Evolutionary conservation across 345 rosid species (phyloP).

Genomic region (Citrus glauca): DNA sequence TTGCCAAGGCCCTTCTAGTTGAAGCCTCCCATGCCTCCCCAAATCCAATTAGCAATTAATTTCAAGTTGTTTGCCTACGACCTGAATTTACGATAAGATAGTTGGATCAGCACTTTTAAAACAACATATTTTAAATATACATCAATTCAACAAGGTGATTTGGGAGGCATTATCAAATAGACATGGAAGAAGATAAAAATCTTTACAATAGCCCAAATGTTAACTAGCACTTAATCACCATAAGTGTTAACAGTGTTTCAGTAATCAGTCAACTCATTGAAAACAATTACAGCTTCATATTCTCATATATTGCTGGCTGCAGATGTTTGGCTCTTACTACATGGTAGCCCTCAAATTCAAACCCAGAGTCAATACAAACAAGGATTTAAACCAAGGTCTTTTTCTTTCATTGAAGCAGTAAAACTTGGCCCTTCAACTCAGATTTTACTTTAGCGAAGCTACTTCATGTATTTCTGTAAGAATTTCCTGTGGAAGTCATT

Average conservation of each 20-base stretch:
- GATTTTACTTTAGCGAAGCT: slow-evolving; percentile 2
- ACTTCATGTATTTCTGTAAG: slow-evolving; percentile 94
- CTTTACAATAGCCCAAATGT: background rate
- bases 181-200: background rate
- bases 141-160: background rate
- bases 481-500: slow-evolving; percentile 93
- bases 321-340: background rate
- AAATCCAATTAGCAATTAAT: too few species aligned
- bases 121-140: background rate
- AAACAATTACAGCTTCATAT: background rate
- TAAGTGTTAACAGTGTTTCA: background rate
- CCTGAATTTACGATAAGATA: background rate
- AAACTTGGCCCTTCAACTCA: background rate
- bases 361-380: slow-evolving; percentile 11
- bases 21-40: background rate
- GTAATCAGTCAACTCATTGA: background rate
- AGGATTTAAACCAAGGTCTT: background rate
- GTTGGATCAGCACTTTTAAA: background rate
- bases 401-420: background rate
- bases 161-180: background rate
- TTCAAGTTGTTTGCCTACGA: background rate
- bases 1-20: background rate
- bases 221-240: background rate
- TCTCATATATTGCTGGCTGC: background rate
- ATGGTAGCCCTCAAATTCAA: background rate